Evolutionary conservation across 441 rosid species (phyloP), one percentile per base, ranked within the genome.

Genomic region (Dalechampia spathulata): DNA sequence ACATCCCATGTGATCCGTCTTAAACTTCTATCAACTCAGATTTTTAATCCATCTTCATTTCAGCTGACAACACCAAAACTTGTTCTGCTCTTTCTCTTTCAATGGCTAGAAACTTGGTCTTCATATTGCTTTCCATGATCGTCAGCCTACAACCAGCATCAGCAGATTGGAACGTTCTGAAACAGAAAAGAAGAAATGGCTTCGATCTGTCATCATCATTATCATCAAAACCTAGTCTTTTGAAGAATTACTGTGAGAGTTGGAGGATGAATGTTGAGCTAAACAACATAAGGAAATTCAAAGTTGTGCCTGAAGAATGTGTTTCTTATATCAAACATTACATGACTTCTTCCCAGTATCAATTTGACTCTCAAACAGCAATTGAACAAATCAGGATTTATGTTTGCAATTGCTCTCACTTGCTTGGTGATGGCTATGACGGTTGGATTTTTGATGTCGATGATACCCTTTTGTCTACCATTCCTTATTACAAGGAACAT

Each of bases 211-310:
- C 34, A 8, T 4, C 8, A 7, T 55, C 38, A 34, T 34, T 16
- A 12, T 5, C 38, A 10, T 5, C 45, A 36, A 64, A 61, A 56
- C 51, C n/a, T n/a, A n/a, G n/a, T n/a, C n/a, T n/a, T n/a, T n/a
- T 76, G 72, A 60, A 78, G 63, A 75, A 64, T 45, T 90, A 87
- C 61, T 90, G 96, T 22, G 89, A 85, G 69, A 88, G 91, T 73
- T 91, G 98, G 98, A 84, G 98, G 64, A 80, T 86, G 36, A 73
- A 86, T 21, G 96, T 72, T 23, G 96, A 92, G 75, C 59, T 86
- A 7, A 83, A 86, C 78, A 88, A 92, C 61, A 72, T 86, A 48
- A 66, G 72, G 16, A 87, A 76, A 4, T 88, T 90, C 80, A 72
- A 76, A 60, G 78, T 79, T 23, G 78, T 88, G 47, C 95, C 96